phyloP scores from a whole-genome alignment of 257 asterid species.

The Linderniella brevidens region DNA sequence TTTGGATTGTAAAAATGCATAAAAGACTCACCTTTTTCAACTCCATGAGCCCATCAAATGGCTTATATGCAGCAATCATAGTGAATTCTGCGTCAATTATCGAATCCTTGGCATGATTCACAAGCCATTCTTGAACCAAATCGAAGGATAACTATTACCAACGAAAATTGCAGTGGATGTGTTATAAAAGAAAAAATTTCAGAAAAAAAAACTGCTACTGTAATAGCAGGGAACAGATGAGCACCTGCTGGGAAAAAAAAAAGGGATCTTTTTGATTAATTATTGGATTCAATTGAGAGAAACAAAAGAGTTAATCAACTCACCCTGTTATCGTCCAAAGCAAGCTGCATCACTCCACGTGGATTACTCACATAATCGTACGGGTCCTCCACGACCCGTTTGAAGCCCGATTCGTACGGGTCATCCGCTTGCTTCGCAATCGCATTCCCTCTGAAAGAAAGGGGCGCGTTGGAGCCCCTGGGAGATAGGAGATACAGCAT shows the following conservation, averaged over 20 bases:
- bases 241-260: neutral
- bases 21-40: conserved; percentile 32
- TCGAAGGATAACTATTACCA: conserved; percentile 28
- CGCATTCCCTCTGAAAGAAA: conserved; percentile 32
- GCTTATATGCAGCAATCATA: conserved; percentile 18
- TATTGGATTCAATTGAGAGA: neutral
- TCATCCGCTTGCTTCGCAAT: conserved; percentile 25
- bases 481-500: conserved; percentile 18
- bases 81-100: conserved; percentile 20
- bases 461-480: conserved; percentile 23
- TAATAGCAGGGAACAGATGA: no score
- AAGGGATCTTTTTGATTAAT: neutral
- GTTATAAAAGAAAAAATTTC: conserved; percentile 1
- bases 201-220: neutral
- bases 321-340: conserved; percentile 43
- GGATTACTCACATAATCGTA: conserved; percentile 31
- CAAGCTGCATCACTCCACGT: conserved; percentile 45
- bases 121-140: conserved; percentile 44
- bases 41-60: conserved; percentile 45
- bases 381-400: conserved; percentile 31
- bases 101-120: conserved; percentile 20
- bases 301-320: conserved; percentile 7
- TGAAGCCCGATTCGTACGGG: conserved; percentile 24
- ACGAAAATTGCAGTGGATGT: neutral
- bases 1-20: neutral